phyloP scores from a whole-genome alignment of 108 stramenopile genomes.

The Mayamaea pseudoterrestris region DNA sequence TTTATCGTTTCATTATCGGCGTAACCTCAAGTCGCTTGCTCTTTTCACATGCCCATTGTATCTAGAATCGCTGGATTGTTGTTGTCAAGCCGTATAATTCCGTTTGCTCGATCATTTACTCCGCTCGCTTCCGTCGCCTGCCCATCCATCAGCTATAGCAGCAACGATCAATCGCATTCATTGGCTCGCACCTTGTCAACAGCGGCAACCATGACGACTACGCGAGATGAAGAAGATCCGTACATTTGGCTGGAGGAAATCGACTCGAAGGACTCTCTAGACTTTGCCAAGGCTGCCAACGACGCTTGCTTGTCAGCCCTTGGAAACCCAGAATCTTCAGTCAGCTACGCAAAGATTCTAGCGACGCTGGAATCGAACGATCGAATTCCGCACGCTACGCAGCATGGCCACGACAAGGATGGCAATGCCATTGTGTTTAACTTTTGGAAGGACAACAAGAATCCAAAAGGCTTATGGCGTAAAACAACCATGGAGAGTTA shows the following conservation, averaged over 20 bases:
- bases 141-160: too few species aligned
- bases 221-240: constrained; percentile 36
- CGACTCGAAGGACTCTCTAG: constrained; percentile 51
- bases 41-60: too few species aligned
- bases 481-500: constrained; percentile 55
- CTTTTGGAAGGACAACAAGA: constrained; percentile 66
- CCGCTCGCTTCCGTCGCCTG: too few species aligned
- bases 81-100: too few species aligned
- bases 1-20: too few species aligned
- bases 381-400: constrained; percentile 53
- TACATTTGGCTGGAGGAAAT: constrained; percentile 77
- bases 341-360: constrained; percentile 50
- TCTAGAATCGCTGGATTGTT: too few species aligned
- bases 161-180: too few species aligned
- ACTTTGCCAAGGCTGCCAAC: constrained; percentile 61
- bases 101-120: too few species aligned
- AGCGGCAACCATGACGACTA: constrained; percentile 1
- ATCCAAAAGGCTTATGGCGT: constrained; percentile 79
- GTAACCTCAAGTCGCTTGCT: too few species aligned
- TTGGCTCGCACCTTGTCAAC: too few species aligned
- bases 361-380: constrained; percentile 58
- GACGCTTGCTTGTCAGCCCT: constrained; percentile 51
- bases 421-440: constrained; percentile 53
- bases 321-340: constrained; percentile 48
- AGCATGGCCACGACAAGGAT: constrained; percentile 42